Percentiles rank a stretch among this genome's conserved stretches.
phyloP scores from a whole-genome alignment of 306 rosid species.

The Trifolium repens region DNA sequence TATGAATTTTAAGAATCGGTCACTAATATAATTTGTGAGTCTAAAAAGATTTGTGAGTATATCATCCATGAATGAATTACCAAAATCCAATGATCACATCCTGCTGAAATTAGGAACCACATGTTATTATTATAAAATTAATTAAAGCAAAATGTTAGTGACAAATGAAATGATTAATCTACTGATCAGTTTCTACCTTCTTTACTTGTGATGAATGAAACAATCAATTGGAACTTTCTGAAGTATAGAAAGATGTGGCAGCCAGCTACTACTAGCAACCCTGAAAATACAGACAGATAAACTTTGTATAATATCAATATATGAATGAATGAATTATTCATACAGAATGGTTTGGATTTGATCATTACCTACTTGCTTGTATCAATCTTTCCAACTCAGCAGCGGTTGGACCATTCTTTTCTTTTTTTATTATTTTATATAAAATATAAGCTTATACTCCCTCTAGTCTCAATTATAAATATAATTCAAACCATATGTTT shows the following conservation, averaged over 20 bases:
- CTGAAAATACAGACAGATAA: slow-evolving; percentile 44
- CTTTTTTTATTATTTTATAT: neutral
- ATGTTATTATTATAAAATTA: neutral
- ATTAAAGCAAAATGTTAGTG: neutral
- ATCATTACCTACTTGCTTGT: slow-evolving; percentile 55
- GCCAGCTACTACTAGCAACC: neutral
- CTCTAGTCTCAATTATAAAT: no score
- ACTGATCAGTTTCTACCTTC: no score
- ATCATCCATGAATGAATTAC: slow-evolving; percentile 53
- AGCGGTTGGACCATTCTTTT: slow-evolving; percentile 48
- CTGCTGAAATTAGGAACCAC: slow-evolving; percentile 46
- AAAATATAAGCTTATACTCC: no score
- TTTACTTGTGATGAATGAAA: no score
- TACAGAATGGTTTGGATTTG: neutral
- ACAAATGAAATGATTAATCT: neutral
- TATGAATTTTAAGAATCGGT: slow-evolving; percentile 52
- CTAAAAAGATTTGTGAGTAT: slow-evolving; percentile 55
- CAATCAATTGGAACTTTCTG: no score
- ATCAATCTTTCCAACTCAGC: slow-evolving; percentile 20
- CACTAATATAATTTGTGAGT: slow-evolving; percentile 59
- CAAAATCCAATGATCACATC: slow-evolving; percentile 44
- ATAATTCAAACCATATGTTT: no score
- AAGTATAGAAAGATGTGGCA: neutral
- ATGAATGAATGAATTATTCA: neutral
- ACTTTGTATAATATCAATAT: neutral